Evolutionary conservation across 129 eudicot genomes (phyloP), one percentile per base, ranked within the genome.

Genomic region (Mikania micrantha): DNA sequence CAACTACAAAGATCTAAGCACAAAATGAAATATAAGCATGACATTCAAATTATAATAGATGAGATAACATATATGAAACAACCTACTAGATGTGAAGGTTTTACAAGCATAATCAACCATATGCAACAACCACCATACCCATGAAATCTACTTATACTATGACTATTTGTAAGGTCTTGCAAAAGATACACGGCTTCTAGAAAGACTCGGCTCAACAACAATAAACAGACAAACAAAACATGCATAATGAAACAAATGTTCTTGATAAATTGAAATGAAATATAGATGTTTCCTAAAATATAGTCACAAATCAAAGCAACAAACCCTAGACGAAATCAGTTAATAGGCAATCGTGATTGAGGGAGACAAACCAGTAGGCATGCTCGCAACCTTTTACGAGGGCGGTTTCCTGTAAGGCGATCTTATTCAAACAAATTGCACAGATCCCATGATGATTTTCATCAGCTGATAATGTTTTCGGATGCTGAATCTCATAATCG

Each of bases 381-480:
- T 93, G 99, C 86, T 93, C 99, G 93, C 99, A 93, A 83, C 99
- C 99, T 89, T 93, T 93, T 19, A 93, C 88, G 63, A 93, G 95
- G 35, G 99, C 96, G 32, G 96, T 89, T 69, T 93, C 95, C 72
- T 85, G 87, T 31, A 93, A 79, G 40, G 76, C 86, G 13, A 94
- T 94, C 80, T 79, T 82, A 39, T 85, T 83, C 85, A 89, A 87
- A 87, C 99, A 94, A 19, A 89, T 89, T 4, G 99, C 99, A 78
- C 96, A 89, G 52, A 64, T 53, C 19, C 95, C 99, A 60, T 88
- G 81, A 72, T 80, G 88, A 64, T 71, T 24, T 40, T 57, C 74
- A 71, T 64, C 81, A 38, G 20, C 68, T 52, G 49, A 69, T 20
- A n/a, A 12, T 7, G 53, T 24, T 42, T 61, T 44, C 60, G 13